Evolutionary conservation across 106 monocot species (phyloP), one percentile per base, ranked within the genome.

Genomic region (Dendrobium nobile): DNA sequence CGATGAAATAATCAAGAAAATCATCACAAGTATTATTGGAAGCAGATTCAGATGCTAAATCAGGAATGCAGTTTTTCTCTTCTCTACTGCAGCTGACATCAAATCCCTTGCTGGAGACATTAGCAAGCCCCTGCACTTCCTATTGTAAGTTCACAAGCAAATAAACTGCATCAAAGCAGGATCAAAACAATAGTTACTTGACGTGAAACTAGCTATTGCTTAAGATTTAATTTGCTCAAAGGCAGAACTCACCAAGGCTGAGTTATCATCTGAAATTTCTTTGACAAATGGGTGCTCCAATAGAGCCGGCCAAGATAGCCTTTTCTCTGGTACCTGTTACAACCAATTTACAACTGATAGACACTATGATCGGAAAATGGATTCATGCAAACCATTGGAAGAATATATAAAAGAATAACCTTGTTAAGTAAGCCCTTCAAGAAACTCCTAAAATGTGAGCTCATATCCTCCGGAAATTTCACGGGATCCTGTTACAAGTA

Each of bases 381-480:
- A 2, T 27, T 9, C 43, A 20, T 18, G 19, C 7, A 13, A 13
- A 51, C 51, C 41, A 44, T 13, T 51, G 51, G 1, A 13, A 15
- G 51, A 13, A 13, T 44, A 41, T 42, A 4, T 37, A 51, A 78
- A 77, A 83, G 5, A 72, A 51, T 4, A 48, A 99, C 99, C 99
- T 99, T 99, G 78, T 95, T 99, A 47, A 99, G 90, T 54, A 99
- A 89, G 56, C 99, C 99, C 87, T 91, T 93, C 20, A 99, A 85
- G 83, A 99, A 99, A 82, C 88, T 95, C 81, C 88, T 95, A 51
- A 99, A 99, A 85, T 88, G 85, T 80, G 85, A 2, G 84, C 88
- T 95, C 99, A 99, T 99, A 42, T 85, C 91, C n/a, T 99, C 99
- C 59, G 99, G 95, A 87, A 93, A 99, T 87, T 99, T 99, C 55